Percentiles rank a stretch among this genome's conserved stretches.
Evolutionary conservation across 768 basidiomycete species (phyloP).

Genomic region (Leccinum disarticulatum): DNA sequence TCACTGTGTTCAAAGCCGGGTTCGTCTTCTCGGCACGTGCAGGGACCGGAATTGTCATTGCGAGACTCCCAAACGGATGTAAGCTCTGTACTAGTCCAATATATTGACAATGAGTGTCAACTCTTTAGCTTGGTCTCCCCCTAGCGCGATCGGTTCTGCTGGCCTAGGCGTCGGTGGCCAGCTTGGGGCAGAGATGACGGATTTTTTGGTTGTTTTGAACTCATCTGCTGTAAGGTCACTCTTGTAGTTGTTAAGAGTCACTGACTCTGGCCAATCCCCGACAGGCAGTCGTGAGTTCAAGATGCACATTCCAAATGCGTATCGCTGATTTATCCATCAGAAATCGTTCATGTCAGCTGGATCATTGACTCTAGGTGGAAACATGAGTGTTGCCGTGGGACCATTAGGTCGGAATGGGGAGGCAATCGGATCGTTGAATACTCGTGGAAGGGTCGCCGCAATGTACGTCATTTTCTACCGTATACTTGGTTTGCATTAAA

Average conservation of each 20-base stretch:
- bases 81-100: slow-evolving; percentile 33
- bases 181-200: slow-evolving; percentile 83
- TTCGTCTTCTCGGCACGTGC: slow-evolving; percentile 75
- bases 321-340: slow-evolving; percentile 34
- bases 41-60: slow-evolving; percentile 86
- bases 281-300: slow-evolving; percentile 61
- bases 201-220: slow-evolving; percentile 89
- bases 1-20: slow-evolving; percentile 76
- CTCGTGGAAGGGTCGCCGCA: slow-evolving; percentile 85
- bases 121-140: slow-evolving; percentile 91
- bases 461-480: slow-evolving; percentile 54
- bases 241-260: slow-evolving; percentile 3
- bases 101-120: slow-evolving; percentile 23
- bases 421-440: slow-evolving; percentile 78
- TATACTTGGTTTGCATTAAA: not conserved
- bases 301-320: not conserved
- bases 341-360: slow-evolving; percentile 94
- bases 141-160: slow-evolving; percentile 91
- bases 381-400: slow-evolving; percentile 85
- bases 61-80: slow-evolving; percentile 79
- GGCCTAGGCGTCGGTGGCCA: slow-evolving; percentile 88
- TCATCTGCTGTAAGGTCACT: slow-evolving; percentile 59
- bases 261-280: slow-evolving; percentile 1
- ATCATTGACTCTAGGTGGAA: slow-evolving; percentile 86
- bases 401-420: slow-evolving; percentile 94